Conservation (phyloP, 805 yeast genomes). For the Saturnispora besseyi region DNA sequence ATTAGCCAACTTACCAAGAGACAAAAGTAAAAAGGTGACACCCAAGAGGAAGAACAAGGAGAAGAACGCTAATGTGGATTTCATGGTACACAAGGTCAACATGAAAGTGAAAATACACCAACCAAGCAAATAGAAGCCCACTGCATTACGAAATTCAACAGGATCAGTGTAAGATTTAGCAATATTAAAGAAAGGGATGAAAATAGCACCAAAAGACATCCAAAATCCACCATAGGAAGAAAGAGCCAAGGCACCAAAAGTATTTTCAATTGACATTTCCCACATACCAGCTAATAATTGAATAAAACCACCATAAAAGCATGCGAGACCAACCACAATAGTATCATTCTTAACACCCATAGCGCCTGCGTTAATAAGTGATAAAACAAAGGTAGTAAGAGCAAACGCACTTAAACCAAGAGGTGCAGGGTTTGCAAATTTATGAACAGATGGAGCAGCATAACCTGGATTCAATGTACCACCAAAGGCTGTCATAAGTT, state of each 20-base stretch:
- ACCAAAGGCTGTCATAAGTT: conserved; percentile 62
- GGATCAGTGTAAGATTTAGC: conserved; percentile 39
- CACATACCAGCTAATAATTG: conserved; percentile 68
- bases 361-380: conserved; percentile 54
- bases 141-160: conserved; percentile 38
- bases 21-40: conserved; percentile 43
- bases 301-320: conserved; percentile 66
- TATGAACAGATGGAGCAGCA: conserved; percentile 45
- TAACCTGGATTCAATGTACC: conserved; percentile 74
- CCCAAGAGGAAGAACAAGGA: conserved; percentile 45
- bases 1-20: conserved; percentile 45
- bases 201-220: conserved; percentile 64
- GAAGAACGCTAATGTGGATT: conserved; percentile 46
- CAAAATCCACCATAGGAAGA: conserved; percentile 65
- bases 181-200: conserved; percentile 49
- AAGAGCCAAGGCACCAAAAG: conserved; percentile 63
- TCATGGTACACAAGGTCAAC: conserved; percentile 47
- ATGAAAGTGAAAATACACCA: conserved; percentile 59
- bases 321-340: conserved; percentile 55
- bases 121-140: conserved; percentile 51
- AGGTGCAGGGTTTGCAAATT: conserved; percentile 68
- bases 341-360: conserved; percentile 56
- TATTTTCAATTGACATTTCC: conserved; percentile 68
- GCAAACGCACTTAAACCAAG: conserved; percentile 67
- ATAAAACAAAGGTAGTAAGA: conserved; percentile 55